A percentile compares a stretch with the other conserved stretches of the same genome.
These are phyloP conservation scores for Aspergillus sp. DNA, from an alignment of 2,329 filamentous ascomycete species.

Conservation along the genomic window DNA sequence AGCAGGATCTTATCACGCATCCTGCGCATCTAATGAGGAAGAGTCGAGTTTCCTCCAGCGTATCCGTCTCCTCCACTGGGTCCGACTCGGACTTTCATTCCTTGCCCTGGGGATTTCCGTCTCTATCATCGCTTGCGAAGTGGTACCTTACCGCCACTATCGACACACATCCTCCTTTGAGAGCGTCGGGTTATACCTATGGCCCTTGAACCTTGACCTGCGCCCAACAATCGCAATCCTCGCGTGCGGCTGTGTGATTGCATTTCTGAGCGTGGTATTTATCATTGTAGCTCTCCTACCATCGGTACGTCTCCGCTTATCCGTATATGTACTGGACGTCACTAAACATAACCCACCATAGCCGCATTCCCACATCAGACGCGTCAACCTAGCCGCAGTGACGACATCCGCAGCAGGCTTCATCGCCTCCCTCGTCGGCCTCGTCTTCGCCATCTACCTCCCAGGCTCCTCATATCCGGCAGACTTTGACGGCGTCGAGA, in stretches of 20 bases:
- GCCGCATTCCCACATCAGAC: slow-evolving; percentile 36
- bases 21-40: slow-evolving; percentile 35
- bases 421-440: slow-evolving; percentile 32
- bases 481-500: slow-evolving; percentile 35
- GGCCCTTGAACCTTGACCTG: slow-evolving; percentile 44
- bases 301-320: slow-evolving; percentile 29
- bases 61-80: slow-evolving; percentile 33
- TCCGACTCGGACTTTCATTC: slow-evolving; percentile 34
- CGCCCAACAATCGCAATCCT: slow-evolving; percentile 40
- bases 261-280: slow-evolving; percentile 33
- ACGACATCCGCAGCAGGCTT: slow-evolving; percentile 37
- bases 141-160: slow-evolving; percentile 41
- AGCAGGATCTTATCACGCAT: slow-evolving; percentile 30
- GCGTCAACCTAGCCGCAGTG: slow-evolving; percentile 35
- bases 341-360: slow-evolving; percentile 10
- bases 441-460: slow-evolving; percentile 35
- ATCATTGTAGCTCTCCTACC: slow-evolving; percentile 33
- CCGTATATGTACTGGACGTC: too few species aligned
- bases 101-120: slow-evolving; percentile 31
- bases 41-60: slow-evolving; percentile 38
- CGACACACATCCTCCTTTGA: slow-evolving; percentile 36
- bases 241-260: slow-evolving; percentile 38
- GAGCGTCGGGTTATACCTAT: slow-evolving; percentile 36
- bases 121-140: slow-evolving; percentile 37
- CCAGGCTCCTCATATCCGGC: slow-evolving; percentile 29